Evolutionary conservation across 768 basidiomycete genomes (phyloP).

Genomic region (Hericium rajendrae): DNA sequence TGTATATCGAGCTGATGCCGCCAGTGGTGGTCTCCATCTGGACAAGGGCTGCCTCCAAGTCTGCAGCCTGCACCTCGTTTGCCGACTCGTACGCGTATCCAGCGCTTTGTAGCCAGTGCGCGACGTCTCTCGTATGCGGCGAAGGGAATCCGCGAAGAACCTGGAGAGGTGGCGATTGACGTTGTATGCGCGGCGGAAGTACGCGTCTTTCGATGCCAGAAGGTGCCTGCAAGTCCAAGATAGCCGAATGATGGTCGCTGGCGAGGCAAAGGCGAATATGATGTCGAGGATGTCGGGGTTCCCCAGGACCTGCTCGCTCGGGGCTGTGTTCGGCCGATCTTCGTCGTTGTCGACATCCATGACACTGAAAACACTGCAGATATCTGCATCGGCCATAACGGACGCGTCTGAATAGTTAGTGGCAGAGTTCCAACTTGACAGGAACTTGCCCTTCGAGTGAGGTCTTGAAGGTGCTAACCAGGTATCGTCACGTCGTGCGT

Average conservation of each 20-base stretch:
- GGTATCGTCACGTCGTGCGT: too few relatives aligned
- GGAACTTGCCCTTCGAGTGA: too few relatives aligned
- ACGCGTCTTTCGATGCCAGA: constrained; percentile 13
- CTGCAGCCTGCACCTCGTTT: background rate
- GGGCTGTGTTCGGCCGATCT: background rate
- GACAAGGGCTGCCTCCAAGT: background rate
- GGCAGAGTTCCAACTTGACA: too few relatives aligned
- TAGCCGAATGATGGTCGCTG: background rate
- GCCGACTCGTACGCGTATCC: background rate
- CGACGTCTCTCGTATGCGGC: background rate
- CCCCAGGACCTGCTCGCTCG: background rate
- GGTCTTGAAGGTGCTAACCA: too few relatives aligned
- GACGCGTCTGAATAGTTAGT: too few relatives aligned
- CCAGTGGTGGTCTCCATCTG: background rate
- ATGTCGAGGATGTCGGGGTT: background rate
- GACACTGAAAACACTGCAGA: too few relatives aligned
- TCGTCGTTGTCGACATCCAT: too few relatives aligned
- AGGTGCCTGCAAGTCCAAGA: background rate
- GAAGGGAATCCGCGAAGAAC: constrained; percentile 26
- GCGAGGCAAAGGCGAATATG: background rate
- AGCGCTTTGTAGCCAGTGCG: background rate
- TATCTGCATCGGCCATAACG: too few relatives aligned
- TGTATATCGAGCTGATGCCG: background rate
- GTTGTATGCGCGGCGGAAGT: constrained; percentile 23
- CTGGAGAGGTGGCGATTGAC: constrained; percentile 26